phyloP scores from a whole-genome alignment of 2,329 filamentous ascomycete species.

The Berkeleyomyces basicola region DNA sequence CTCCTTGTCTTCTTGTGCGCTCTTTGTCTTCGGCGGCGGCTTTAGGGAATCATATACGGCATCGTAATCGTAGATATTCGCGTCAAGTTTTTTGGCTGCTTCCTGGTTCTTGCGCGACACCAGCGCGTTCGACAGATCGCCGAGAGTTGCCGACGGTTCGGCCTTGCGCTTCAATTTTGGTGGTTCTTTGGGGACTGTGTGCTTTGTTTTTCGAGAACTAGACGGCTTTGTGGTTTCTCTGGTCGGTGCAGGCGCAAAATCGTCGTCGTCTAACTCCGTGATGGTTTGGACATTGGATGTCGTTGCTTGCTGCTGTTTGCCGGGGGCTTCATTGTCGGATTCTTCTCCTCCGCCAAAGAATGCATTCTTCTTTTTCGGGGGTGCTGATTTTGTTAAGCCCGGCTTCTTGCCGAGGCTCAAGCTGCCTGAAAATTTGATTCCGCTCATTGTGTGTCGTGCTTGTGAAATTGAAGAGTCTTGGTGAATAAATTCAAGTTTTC shows the following conservation, averaged over 20 bases:
- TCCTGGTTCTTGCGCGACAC: constrained; percentile 46
- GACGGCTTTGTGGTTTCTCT: constrained; percentile 11
- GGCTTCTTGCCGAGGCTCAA: constrained; percentile 45
- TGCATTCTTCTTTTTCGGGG: constrained; percentile 35
- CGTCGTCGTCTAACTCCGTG: constrained; percentile 36
- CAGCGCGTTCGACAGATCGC: constrained; percentile 49
- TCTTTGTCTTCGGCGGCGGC: constrained; percentile 42
- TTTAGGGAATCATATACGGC: constrained; percentile 64
- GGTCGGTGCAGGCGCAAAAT: constrained; percentile 1
- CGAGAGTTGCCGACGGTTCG: constrained; percentile 32
- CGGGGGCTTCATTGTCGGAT: constrained; percentile 33
- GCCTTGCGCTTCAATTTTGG: constrained; percentile 20
- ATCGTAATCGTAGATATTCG: constrained; percentile 75
- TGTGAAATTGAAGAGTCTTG: neutral
- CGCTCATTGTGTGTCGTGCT: constrained; percentile 26
- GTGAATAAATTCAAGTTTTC: neutral
- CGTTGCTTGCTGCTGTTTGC: constrained; percentile 29
- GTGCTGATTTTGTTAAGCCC: constrained; percentile 30
- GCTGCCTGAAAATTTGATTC: constrained; percentile 34
- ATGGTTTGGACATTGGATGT: constrained; percentile 33
- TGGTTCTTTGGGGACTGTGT: neutral
- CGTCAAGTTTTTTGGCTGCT: constrained; percentile 49
- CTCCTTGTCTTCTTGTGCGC: constrained; percentile 33
- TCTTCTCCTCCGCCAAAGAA: constrained; percentile 44
- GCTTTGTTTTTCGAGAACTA: constrained; percentile 19